These are phyloP conservation scores for Triticum monococcum DNA, from an alignment of 176 grass and related monocot species.

Conservation along the genomic window DNA sequence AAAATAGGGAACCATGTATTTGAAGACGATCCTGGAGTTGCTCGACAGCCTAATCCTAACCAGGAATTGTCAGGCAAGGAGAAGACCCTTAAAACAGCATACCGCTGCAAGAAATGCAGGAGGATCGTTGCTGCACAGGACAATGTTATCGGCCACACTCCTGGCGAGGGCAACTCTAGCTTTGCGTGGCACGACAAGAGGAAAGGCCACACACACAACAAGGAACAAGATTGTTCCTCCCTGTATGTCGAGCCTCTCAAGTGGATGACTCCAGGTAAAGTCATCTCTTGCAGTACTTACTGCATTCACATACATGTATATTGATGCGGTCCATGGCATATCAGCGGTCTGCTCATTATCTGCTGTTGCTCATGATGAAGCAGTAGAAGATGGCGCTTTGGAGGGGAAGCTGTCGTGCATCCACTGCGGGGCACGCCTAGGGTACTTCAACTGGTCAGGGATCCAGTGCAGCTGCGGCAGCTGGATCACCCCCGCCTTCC, in stretches of 20 bases:
- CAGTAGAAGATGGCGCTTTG: constrained; percentile 92
- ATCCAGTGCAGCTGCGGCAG: constrained; percentile 94
- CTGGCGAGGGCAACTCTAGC: constrained; percentile 70
- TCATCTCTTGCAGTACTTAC: not conserved
- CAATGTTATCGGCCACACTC: constrained; percentile 73
- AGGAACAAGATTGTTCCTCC: constrained; percentile 77
- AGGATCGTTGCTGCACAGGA: constrained; percentile 66
- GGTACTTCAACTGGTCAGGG: constrained; percentile 93
- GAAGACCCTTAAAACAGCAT: constrained; percentile 42
- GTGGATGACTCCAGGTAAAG: constrained; percentile 91
- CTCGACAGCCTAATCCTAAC: constrained; percentile 28
- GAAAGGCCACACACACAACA: constrained; percentile 36
- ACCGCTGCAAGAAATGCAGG: constrained; percentile 90
- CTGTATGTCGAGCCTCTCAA: constrained; percentile 91
- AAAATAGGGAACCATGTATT: constrained; percentile 69
- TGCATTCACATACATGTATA: not conserved
- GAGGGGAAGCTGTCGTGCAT: constrained; percentile 90
- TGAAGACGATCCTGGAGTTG: constrained; percentile 73
- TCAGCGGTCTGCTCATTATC: not conserved
- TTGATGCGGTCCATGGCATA: not conserved
- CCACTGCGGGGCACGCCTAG: constrained; percentile 69
- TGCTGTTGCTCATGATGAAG: constrained; percentile 20
- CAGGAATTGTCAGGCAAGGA: constrained; percentile 21
- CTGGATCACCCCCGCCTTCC: constrained; percentile 94
- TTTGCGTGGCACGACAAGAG: constrained; percentile 68